Evolutionary conservation across 495 filamentous ascomycete species (phyloP), one percentile per base, ranked within the genome.

Genomic region (Daldinia bambusicola): DNA sequence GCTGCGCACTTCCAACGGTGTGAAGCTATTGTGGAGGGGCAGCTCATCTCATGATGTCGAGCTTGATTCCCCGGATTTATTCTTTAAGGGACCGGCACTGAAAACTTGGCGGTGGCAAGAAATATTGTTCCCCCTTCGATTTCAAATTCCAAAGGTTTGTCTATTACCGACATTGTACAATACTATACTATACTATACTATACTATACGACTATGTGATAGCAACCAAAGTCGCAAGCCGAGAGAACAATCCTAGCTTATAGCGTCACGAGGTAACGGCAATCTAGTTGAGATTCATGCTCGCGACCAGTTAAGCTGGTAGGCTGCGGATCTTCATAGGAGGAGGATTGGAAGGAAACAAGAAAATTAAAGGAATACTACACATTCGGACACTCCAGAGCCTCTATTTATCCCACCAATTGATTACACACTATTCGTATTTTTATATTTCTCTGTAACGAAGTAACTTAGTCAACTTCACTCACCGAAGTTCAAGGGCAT

Each of bases 91-190:
- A 36, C 61, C 70, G 65, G 70, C 70, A 72, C 45, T 65, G 53
- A 22, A 22, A 41, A 61, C 61, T 72, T 72, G 56, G 70, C 70
- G 26, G 70, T 69, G 70, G 70, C 70, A 13, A 74, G 12, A 60
- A 61, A 57, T 37, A 59, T 31, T 2, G 7, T 22, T 22, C 18
- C 4, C 18, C 3, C 26, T 26, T 48, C 43, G 18, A 48, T 3
- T 18, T 10, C 43, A 36, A 36, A 36, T 36, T 36, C 34, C 34
- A 36, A 34, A 34, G 7, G 41, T 45, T 45, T 45, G 41, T 48
- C 43, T 20, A 48, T 48, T 48, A 2, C 43, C 43, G 43, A 2
- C 20, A 22, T 20, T 22, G 10, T 20, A 48, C n/a, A n/a, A n/a
- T n/a, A n/a, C n/a, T n/a, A n/a, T n/a, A n/a, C n/a, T n/a, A n/a